Base-by-base conservation (phyloP, 2,329 filamentous ascomycete species). In the Nigrospora osmanthi region DNA sequence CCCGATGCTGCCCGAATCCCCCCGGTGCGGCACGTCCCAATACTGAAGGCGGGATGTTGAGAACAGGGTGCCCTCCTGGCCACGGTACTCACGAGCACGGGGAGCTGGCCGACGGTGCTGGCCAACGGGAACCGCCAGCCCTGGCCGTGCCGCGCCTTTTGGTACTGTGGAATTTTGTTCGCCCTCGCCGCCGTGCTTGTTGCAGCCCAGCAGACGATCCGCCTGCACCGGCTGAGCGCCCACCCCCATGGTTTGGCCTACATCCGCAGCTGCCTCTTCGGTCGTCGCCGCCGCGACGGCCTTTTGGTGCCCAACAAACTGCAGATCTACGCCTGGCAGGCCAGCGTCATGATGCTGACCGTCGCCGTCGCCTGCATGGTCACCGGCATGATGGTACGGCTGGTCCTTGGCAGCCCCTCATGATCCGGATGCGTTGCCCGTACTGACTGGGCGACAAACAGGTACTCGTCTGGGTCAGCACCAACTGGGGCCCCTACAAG, bases 121-220 rank as follows among this genome's bases (percentile, higher is more conserved):
- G 55, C 57, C 11, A 64, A 64, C 38, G 65, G 58, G 6, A 40
- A 54, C n/a, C 32, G 52, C 34, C 60, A 63, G 13, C 67, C 68
- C 3, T 70, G 68, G 68, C 49, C 57, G 5, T 61, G 70, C 5
- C 59, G 66, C 11, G 63, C 66, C 11, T 61, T 60, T 16, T 70
- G 65, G 65, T 70, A 63, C 51, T 62, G 60, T 41, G 67, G 66
- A 12, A 67, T 70, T 34, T 60, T 76, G 11, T 68, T 78, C 23
- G 63, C 73, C 1, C 61, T 78, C 3, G 73, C 73, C 47, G 67
- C 68, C n/a, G 65, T 76, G 7, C 60, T 76, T 11, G 64, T 67
- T 2, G 64, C 69, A 6, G 62, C 65, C 3, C 61, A 67, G 45
- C 67, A 70, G 47, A 66, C 63, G 3, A 62, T 71, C 10, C 62